phyloP scores from a whole-genome alignment of 2,329 filamentous ascomycete species.

The Hymenoscyphus albidus region DNA sequence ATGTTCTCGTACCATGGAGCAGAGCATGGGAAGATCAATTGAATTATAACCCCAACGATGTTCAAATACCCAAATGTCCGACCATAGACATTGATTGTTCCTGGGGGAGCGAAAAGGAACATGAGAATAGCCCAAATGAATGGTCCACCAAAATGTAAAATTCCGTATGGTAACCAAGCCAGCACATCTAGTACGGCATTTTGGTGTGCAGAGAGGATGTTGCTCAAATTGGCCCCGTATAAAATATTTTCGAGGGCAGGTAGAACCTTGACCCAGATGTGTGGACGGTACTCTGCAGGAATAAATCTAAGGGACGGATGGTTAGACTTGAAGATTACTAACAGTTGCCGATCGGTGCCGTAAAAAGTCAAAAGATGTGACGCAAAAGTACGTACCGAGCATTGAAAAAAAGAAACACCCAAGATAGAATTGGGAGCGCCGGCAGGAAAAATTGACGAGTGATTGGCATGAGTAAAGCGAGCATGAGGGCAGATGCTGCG shows the following conservation, averaged over 20 bases:
- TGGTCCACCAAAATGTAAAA: conserved; percentile 85
- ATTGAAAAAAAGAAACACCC: conserved; percentile 81
- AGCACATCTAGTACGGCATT: conserved; percentile 78
- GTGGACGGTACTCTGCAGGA: conserved; percentile 79
- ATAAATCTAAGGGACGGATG: conserved; percentile 63
- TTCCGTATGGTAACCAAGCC: conserved; percentile 89
- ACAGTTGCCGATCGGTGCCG: conserved; percentile 14
- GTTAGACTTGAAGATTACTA: conserved; percentile 18
- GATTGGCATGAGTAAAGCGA: conserved; percentile 73
- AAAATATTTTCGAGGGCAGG: conserved; percentile 94
- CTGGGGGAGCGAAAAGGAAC: conserved; percentile 85
- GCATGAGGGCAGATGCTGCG: conserved; percentile 61
- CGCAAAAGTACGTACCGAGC: conserved; percentile 56
- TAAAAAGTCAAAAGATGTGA: neutral
- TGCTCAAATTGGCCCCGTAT: conserved; percentile 92
- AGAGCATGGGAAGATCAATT: conserved; percentile 88
- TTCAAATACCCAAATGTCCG: conserved; percentile 91
- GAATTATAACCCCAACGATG: conserved; percentile 79
- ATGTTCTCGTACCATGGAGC: conserved; percentile 96
- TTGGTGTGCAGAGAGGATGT: conserved; percentile 88
- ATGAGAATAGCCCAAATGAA: conserved; percentile 73
- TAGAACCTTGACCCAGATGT: conserved; percentile 93
- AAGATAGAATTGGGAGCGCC: conserved; percentile 78
- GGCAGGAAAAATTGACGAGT: conserved; percentile 91
- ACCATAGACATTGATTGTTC: conserved; percentile 79